Conservation (phyloP, 2,329 filamentous ascomycete species). For the Arachnopeziza araneosa region DNA sequence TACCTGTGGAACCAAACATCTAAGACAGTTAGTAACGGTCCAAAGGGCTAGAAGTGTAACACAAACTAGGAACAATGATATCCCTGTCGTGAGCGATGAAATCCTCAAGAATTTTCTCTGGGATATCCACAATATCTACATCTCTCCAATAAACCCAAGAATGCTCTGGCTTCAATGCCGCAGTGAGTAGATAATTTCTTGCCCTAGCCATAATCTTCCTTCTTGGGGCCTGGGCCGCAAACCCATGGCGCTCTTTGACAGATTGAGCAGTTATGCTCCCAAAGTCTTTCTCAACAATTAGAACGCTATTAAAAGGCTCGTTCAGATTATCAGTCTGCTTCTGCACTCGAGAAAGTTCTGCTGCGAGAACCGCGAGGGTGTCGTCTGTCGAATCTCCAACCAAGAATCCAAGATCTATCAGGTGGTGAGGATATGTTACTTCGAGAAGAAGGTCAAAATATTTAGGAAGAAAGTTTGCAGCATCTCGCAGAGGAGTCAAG, state of each 20-base stretch:
- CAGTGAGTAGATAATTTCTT: constrained; percentile 82
- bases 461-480: constrained; percentile 72
- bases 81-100: constrained; percentile 92
- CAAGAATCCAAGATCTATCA: constrained; percentile 93
- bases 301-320: constrained; percentile 80
- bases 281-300: constrained; percentile 90
- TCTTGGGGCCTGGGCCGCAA: constrained; percentile 80
- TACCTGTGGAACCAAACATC: constrained; percentile 98
- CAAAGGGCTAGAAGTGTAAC: neutral
- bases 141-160: constrained; percentile 99
- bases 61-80: constrained; percentile 88
- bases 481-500: constrained; percentile 88
- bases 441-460: constrained; percentile 91
- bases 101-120: constrained; percentile 82
- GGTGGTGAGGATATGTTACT: constrained; percentile 86
- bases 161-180: constrained; percentile 85
- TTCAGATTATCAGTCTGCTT: constrained; percentile 60
- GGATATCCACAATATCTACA: constrained; percentile 91
- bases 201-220: constrained; percentile 86
- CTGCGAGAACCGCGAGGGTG: constrained; percentile 77
- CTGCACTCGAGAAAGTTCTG: constrained; percentile 85
- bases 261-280: constrained; percentile 55
- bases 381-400: constrained; percentile 90
- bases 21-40: constrained; percentile 36
- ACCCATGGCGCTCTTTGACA: constrained; percentile 79